Evolutionary conservation across 768 basidiomycete genomes (phyloP).

Genomic region (Tremella yokohamensis): DNA sequence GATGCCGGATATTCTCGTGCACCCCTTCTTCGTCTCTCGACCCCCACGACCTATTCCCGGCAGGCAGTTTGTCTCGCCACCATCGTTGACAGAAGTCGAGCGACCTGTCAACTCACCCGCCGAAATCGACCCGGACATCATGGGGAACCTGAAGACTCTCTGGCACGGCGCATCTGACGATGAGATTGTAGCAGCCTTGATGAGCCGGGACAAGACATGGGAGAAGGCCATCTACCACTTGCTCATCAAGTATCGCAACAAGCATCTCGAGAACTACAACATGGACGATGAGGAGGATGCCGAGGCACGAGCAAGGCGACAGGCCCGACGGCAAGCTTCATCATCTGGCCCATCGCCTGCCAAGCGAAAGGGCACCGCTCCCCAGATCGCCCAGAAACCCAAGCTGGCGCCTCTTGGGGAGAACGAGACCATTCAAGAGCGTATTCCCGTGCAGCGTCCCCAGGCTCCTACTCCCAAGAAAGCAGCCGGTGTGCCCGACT

Average conservation of each 20-base stretch:
- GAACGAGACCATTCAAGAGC: constrained; percentile 39
- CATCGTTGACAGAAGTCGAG: constrained; percentile 65
- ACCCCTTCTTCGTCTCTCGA: constrained; percentile 70
- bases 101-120: constrained; percentile 62
- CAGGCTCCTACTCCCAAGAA: constrained; percentile 52
- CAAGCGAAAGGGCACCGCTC: constrained; percentile 38
- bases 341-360: constrained; percentile 26
- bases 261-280: constrained; percentile 67
- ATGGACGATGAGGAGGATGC: constrained; percentile 63
- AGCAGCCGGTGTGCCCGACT: constrained; percentile 40
- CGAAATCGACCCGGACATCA: constrained; percentile 81
- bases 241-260: constrained; percentile 75
- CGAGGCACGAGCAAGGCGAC: constrained; percentile 34
- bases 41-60: constrained; percentile 51
- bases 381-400: constrained; percentile 16
- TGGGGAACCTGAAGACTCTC: constrained; percentile 83
- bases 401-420: constrained; percentile 31
- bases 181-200: constrained; percentile 66
- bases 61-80: constrained; percentile 53
- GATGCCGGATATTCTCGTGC: constrained; percentile 71
- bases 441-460: constrained; percentile 38
- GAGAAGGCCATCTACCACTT: constrained; percentile 95
- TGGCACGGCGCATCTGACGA: constrained; percentile 78
- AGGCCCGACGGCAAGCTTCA: constrained; percentile 17
- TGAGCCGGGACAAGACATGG: constrained; percentile 67